Base-by-base conservation (phyloP, 495 filamentous ascomycete species). In the Talaromyces proteolyticus region DNA sequence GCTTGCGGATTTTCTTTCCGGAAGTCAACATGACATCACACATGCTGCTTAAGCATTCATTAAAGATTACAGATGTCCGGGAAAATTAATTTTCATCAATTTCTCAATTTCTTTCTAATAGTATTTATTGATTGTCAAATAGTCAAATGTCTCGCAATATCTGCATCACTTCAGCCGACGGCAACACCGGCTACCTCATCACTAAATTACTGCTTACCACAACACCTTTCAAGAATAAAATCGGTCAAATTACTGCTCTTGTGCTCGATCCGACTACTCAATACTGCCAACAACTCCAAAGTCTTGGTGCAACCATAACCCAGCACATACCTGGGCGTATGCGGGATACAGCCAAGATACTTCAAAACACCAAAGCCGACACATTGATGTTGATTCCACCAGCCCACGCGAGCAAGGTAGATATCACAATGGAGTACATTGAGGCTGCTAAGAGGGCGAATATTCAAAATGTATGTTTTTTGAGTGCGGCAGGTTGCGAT, bases 361-460 rank as follows among this genome's bases (percentile, higher is more conserved):
- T 82, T 17, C 63, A 67, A 49, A 58, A 72, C 18, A 64, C 59
- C 7, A 65, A 66, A 12, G 70, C 70, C 44, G 75, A 82, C 55
- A 74, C 79, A 22, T 60, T 82, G 50, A 78, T 74, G 56, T 57
- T 81, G 3, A 63, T 82, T 21, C 78, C 78, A 4, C 77, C 78
- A 0, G 64, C 73, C 3, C 66, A 67, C 54, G 43, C 59, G 48
- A 62, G 75, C 49, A 80, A 79, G 59, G 50, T 70, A 39, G 70
- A 78, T 49, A 68, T 79, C 20, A 64, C 68, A 1, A 34, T 59
- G 47, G 77, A 82, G 61, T 67, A 80, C 36, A 57, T 74, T 34
- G 58, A 61, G 26, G 76, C 76, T 12, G 65, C 74, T 5, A 78
- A 74, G 62, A 71, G 70, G 49, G 72, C 75, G 0, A 68, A 64